phyloP scores from a whole-genome alignment of 225 moss, liverwort and hornwort genomes.

The Bryum argenteum region DNA sequence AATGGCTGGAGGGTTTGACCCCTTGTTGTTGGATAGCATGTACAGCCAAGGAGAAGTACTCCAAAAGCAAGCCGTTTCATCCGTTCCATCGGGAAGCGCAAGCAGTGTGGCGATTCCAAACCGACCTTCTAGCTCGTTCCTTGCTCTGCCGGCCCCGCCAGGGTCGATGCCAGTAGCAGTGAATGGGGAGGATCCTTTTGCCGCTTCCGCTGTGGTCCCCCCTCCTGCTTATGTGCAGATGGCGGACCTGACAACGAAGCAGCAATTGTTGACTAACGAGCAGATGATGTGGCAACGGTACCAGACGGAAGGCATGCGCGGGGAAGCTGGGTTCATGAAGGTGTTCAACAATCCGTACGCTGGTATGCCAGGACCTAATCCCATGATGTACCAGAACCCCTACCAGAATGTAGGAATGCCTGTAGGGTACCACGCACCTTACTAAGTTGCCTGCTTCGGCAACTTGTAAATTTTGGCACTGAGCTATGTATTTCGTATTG shows the following conservation, averaged over 20 bases:
- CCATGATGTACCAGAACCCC: slow-evolving; percentile 69
- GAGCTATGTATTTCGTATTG: slow-evolving; percentile 34
- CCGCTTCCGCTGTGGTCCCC: slow-evolving; percentile 72
- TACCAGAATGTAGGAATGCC: slow-evolving; percentile 74
- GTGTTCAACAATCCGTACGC: slow-evolving; percentile 72
- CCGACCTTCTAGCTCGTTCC: slow-evolving; percentile 71
- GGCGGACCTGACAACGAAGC: slow-evolving; percentile 86
- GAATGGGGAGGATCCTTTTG: slow-evolving; percentile 77
- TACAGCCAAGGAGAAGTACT: slow-evolving; percentile 83
- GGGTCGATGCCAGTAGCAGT: slow-evolving; percentile 70
- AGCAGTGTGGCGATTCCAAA: slow-evolving; percentile 81
- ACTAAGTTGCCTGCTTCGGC: slow-evolving; percentile 26
- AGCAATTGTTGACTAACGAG: slow-evolving; percentile 78
- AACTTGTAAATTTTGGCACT: slow-evolving; percentile 42
- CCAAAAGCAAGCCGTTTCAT: slow-evolving; percentile 47
- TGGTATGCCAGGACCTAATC: slow-evolving; percentile 63
- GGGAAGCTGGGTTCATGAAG: slow-evolving; percentile 77
- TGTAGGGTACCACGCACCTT: slow-evolving; percentile 32
- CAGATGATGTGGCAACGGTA: slow-evolving; percentile 97
- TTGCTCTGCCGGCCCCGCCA: slow-evolving; percentile 88
- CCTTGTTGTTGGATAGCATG: slow-evolving; percentile 90
- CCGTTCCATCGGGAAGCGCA: slow-evolving; percentile 70
- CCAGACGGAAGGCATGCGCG: slow-evolving; percentile 90
- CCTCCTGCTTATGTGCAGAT: slow-evolving; percentile 97
- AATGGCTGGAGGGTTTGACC: slow-evolving; percentile 92